These are phyloP conservation scores for Pythium sp. DNA, from an alignment of 352 stramenopile species.

Conservation along the genomic window DNA sequence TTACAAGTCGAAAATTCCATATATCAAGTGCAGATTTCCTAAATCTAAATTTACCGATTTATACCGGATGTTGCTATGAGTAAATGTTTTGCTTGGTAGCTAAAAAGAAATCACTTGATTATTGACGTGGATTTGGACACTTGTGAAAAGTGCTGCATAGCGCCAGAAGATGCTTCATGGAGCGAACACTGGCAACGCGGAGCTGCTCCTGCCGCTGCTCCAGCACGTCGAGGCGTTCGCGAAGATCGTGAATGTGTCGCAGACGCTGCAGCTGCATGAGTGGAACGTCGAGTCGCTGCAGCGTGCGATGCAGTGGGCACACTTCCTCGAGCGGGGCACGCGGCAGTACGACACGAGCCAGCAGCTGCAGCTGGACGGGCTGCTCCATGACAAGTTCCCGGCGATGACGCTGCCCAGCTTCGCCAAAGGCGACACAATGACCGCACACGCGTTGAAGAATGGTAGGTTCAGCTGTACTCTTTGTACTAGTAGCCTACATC, in stretches of 20 bases:
- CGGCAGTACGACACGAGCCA: constrained; percentile 9
- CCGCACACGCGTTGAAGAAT: constrained; percentile 9
- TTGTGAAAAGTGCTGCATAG: not conserved
- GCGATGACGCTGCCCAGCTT: constrained; percentile 38
- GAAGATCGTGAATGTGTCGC: constrained; percentile 44
- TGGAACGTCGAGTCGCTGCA: constrained; percentile 53
- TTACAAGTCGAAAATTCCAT: not conserved
- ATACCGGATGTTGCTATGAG: not conserved
- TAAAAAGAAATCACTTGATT: not conserved
- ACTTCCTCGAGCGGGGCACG: constrained; percentile 30
- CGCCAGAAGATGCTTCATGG: not conserved
- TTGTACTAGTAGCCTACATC: not conserved
- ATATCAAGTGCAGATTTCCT: not conserved
- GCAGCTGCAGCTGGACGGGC: constrained; percentile 19
- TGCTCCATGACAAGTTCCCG: constrained; percentile 33
- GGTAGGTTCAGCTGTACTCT: not conserved
- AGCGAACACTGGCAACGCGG: not conserved
- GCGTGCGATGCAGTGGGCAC: constrained; percentile 39
- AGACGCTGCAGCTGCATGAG: constrained; percentile 45
- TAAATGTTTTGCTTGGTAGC: not conserved
- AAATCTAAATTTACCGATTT: not conserved
- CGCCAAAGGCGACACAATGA: constrained; percentile 13
- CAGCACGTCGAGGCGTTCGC: constrained; percentile 36
- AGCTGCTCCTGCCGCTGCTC: constrained; percentile 8
- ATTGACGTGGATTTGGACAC: not conserved